Percentiles rank a stretch among this genome's conserved stretches.
phyloP scores from a whole-genome alignment of 1,284 basidiomycete genomes.

The Malassezia dermatis region DNA sequence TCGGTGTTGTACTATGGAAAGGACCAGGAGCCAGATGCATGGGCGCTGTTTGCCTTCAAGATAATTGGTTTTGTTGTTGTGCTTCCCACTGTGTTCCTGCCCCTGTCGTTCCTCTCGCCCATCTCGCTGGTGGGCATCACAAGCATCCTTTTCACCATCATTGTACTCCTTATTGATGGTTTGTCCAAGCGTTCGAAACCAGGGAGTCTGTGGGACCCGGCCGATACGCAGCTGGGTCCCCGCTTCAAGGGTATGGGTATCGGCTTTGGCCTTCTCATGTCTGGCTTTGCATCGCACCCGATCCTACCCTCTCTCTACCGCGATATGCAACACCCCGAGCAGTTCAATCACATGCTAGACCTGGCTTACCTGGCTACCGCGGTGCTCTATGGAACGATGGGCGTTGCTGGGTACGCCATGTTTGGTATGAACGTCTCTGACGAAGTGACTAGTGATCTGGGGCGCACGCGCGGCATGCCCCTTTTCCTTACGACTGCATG shows the following conservation, averaged over 20 bases:
- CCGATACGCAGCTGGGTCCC: conserved; percentile 59
- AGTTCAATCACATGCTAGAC: conserved; percentile 73
- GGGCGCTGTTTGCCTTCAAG: conserved; percentile 24
- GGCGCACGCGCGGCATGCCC: conserved; percentile 67
- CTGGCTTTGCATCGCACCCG: conserved; percentile 90
- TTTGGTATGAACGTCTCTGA: conserved; percentile 50
- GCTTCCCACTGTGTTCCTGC: conserved; percentile 38
- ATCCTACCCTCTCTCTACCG: conserved; percentile 78
- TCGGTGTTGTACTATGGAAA: conserved; percentile 24
- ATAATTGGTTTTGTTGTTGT: conserved; percentile 29
- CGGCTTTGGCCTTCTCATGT: conserved; percentile 82
- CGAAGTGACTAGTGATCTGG: conserved; percentile 78
- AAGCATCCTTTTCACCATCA: conserved; percentile 55
- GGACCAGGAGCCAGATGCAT: background rate
- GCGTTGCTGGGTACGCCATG: conserved; percentile 80
- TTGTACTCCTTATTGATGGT: conserved; percentile 75
- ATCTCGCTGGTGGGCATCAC: conserved; percentile 49
- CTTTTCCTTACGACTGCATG: conserved; percentile 62
- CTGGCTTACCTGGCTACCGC: conserved; percentile 78
- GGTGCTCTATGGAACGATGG: conserved; percentile 66
- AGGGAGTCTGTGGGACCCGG: conserved; percentile 69
- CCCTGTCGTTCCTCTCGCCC: conserved; percentile 34
- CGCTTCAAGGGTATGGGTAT: conserved; percentile 53
- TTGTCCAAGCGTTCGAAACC: conserved; percentile 66
- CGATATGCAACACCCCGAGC: conserved; percentile 75